These are phyloP conservation scores for Candida anglica DNA, from an alignment of 805 yeast genomes.

Conservation along the genomic window DNA sequence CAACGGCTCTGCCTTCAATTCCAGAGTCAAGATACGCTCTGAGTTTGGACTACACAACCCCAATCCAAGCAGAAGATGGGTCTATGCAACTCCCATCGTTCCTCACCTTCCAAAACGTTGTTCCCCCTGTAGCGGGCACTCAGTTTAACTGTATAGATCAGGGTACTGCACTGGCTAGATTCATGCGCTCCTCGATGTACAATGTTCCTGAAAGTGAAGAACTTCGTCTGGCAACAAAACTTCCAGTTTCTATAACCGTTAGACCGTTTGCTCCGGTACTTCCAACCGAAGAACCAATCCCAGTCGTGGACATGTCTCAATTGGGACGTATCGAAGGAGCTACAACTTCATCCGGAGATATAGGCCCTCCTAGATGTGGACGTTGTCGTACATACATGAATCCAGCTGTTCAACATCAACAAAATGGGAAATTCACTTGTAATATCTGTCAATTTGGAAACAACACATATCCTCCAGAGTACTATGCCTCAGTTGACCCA, in stretches of 20 bases:
- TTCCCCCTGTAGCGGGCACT: slow-evolving; percentile 81
- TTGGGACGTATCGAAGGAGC: slow-evolving; percentile 20
- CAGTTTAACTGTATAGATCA: slow-evolving; percentile 71
- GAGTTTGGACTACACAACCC: slow-evolving; percentile 20
- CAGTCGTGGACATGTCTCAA: slow-evolving; percentile 58
- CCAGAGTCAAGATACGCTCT: slow-evolving; percentile 14
- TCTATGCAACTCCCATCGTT: slow-evolving; percentile 44
- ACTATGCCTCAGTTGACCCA: slow-evolving; percentile 56
- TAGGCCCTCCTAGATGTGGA: slow-evolving; percentile 82
- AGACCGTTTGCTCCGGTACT: slow-evolving; percentile 77
- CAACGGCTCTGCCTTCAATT: slow-evolving; percentile 2
- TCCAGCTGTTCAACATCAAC: slow-evolving; percentile 69
- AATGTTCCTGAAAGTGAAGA: slow-evolving; percentile 74
- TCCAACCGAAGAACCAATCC: slow-evolving; percentile 53
- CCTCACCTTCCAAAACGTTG: slow-evolving; percentile 69
- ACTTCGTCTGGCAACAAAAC: slow-evolving; percentile 60
- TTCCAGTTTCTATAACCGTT: slow-evolving; percentile 79
- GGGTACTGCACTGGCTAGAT: slow-evolving; percentile 79
- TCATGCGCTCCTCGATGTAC: slow-evolving; percentile 75
- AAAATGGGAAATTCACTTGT: slow-evolving; percentile 66
- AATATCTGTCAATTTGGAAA: slow-evolving; percentile 78
- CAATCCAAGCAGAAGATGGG: slow-evolving; percentile 15
- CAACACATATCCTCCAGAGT: slow-evolving; percentile 64
- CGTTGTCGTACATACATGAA: slow-evolving; percentile 90
- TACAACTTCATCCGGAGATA: slow-evolving; percentile 21